A percentile compares a stretch with the other conserved stretches of the same genome.
Evolutionary conservation across 441 rosid species (phyloP).

Genomic region (Breynia disticha): DNA sequence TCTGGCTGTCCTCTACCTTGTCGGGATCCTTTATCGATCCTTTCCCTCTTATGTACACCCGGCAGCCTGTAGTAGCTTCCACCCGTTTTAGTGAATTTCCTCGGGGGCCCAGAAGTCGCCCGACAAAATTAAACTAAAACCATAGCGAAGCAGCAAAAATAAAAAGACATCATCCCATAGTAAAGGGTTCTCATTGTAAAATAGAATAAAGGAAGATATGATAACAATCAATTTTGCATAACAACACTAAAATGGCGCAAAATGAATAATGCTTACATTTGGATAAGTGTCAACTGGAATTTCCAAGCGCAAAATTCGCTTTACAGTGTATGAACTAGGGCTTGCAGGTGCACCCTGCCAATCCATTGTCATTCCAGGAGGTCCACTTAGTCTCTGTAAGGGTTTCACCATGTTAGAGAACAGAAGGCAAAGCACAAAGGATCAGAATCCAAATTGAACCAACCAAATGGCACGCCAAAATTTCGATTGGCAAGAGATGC

Average conservation of each 20-base stretch:
- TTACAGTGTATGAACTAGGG: conserved; percentile 79
- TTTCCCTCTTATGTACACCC: conserved; percentile 88
- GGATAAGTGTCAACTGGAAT: conserved; percentile 93
- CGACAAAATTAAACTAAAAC: conserved; percentile 83
- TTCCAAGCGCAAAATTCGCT: conserved; percentile 92
- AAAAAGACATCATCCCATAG: not conserved
- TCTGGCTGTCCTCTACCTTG: conserved; percentile 35
- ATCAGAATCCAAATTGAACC: too few species aligned
- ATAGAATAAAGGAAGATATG: not conserved
- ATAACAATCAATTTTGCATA: not conserved
- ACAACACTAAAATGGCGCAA: not conserved
- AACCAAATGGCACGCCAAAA: not conserved
- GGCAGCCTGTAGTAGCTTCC: conserved; percentile 88
- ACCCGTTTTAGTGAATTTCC: conserved; percentile 91
- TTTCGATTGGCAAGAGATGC: not conserved
- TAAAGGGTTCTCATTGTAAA: not conserved
- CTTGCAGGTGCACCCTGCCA: conserved; percentile 97
- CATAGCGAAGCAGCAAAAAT: conserved; percentile 18
- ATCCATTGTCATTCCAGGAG: conserved; percentile 95
- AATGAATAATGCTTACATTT: conserved; percentile 30
- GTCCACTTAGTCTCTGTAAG: conserved; percentile 66
- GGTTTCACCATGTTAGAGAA: conserved; percentile 7
- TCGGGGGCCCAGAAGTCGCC: conserved; percentile 82
- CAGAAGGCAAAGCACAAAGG: not conserved
- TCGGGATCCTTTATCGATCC: conserved; percentile 96